Conservation (phyloP, 495 filamentous ascomycete species). For the Clohesyomyces aquaticus region DNA sequence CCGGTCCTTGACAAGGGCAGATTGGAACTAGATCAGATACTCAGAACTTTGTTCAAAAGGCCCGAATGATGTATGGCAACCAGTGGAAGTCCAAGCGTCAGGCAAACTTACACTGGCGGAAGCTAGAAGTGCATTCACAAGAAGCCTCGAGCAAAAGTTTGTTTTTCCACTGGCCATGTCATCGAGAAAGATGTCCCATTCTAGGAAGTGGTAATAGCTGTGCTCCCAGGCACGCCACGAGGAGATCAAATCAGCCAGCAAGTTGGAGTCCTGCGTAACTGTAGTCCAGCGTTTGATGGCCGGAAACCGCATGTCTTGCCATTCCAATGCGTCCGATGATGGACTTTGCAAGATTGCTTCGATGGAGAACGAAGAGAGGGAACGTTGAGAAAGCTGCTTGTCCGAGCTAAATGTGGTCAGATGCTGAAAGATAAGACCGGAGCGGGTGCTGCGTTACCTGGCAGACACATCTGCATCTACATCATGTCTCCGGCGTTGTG, state of each 20-base stretch:
- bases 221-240: conserved; percentile 28
- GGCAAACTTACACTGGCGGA: conserved; percentile 28
- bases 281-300: conserved; percentile 22
- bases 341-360: conserved; percentile 6
- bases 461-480: conserved; percentile 28
- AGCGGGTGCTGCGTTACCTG: conserved; percentile 10
- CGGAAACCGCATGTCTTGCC: conserved; percentile 9
- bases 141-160: conserved; percentile 26
- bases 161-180: conserved; percentile 15
- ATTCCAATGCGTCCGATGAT: neutral
- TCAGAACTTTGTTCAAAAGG: conserved; percentile 4
- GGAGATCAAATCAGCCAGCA: conserved; percentile 11
- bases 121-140: conserved; percentile 31
- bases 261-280: conserved; percentile 12
- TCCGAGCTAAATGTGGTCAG: conserved; percentile 29
- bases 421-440: neutral
- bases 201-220: conserved; percentile 29
- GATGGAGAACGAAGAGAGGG: conserved; percentile 9
- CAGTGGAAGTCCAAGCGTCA: neutral
- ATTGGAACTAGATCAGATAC: conserved; percentile 19
- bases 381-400: conserved; percentile 4
- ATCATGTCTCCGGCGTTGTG: conserved; percentile 26
- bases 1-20: conserved; percentile 20
- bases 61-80: neutral
- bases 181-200: conserved; percentile 32